Conservation (phyloP, 495 filamentous ascomycete species). For the Parachaetomium inaequale region DNA sequence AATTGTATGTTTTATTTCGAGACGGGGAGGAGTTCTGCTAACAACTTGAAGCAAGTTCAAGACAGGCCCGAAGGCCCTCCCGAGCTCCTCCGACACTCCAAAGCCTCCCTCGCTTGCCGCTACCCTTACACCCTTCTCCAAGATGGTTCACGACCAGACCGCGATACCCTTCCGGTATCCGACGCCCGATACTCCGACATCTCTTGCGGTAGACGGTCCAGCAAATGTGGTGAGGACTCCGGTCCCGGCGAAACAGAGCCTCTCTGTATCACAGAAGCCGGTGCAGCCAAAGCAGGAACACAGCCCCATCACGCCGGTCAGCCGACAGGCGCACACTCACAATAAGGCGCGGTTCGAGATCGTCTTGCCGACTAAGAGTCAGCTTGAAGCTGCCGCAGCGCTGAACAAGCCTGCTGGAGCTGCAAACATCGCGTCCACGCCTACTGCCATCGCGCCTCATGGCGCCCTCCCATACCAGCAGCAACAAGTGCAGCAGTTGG, state of each 20-base stretch:
- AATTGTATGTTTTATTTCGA: constrained; percentile 56
- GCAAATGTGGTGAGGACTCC: constrained; percentile 15
- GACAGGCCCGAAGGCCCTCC: constrained; percentile 33
- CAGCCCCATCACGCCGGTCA: constrained; percentile 13
- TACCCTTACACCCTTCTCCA: constrained; percentile 42
- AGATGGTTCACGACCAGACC: constrained; percentile 43
- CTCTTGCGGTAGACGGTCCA: constrained; percentile 18
- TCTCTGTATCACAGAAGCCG: constrained; percentile 21
- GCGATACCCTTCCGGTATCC: constrained; percentile 38
- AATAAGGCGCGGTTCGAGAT: constrained; percentile 34
- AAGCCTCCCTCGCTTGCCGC: constrained; percentile 25
- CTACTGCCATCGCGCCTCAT: not conserved
- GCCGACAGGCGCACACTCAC: constrained; percentile 26
- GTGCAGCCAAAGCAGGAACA: constrained; percentile 24
- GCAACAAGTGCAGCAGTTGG: not conserved
- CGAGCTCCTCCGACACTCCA: constrained; percentile 18
- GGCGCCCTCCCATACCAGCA: not conserved
- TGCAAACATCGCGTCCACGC: not conserved
- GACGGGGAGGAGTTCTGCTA: not conserved
- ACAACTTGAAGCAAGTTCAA: constrained; percentile 64
- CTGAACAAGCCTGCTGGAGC: not conserved
- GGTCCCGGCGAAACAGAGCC: constrained; percentile 15
- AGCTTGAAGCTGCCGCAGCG: constrained; percentile 25
- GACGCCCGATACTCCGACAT: constrained; percentile 29
- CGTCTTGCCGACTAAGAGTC: constrained; percentile 32